A percentile compares a stretch with the other conserved stretches of the same genome.
These are phyloP conservation scores for Komagataella phaffii DNA, from an alignment of 805 yeast genomes.

Conservation along the genomic window DNA sequence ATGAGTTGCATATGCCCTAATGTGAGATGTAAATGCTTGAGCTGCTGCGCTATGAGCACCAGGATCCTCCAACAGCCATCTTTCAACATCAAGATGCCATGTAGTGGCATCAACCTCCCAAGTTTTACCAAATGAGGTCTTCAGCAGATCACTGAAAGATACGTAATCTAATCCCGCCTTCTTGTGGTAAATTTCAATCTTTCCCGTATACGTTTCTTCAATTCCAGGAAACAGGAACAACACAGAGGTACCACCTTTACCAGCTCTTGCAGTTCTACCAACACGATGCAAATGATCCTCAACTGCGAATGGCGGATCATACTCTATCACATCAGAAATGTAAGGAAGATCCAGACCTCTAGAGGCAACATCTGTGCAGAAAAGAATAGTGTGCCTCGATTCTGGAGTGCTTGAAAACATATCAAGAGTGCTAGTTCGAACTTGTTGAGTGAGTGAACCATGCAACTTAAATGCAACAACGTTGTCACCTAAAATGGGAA, in stretches of 20 bases:
- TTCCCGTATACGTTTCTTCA: slow-evolving; percentile 74
- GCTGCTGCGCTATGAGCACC: slow-evolving; percentile 52
- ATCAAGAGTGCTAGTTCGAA: slow-evolving; percentile 64
- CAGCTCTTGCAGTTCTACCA: slow-evolving; percentile 98
- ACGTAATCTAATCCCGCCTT: slow-evolving; percentile 31
- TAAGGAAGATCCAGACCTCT: slow-evolving; percentile 90
- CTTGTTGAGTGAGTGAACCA: slow-evolving; percentile 80
- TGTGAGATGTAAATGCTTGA: slow-evolving; percentile 75
- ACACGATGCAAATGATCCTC: slow-evolving; percentile 95
- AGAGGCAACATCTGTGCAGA: slow-evolving; percentile 97
- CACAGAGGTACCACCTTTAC: slow-evolving; percentile 65
- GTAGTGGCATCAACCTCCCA: slow-evolving; percentile 97
- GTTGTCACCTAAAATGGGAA: slow-evolving; percentile 35
- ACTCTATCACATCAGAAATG: slow-evolving; percentile 77
- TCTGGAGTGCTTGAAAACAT: slow-evolving; percentile 35
- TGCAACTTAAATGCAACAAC: slow-evolving; percentile 58
- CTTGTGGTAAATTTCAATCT: slow-evolving; percentile 43
- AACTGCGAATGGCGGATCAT: slow-evolving; percentile 87
- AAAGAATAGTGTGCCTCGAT: slow-evolving; percentile 46
- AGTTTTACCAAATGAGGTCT: slow-evolving; percentile 13
- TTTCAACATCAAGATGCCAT: slow-evolving; percentile 84
- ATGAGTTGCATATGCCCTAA: slow-evolving; percentile 95
- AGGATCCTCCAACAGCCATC: slow-evolving; percentile 69
- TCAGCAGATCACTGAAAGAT: slow-evolving; percentile 30
- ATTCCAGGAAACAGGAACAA: slow-evolving; percentile 78